These are phyloP conservation scores for Jatropha podagrica DNA, from an alignment of 441 rosid species.

Conservation along the genomic window DNA sequence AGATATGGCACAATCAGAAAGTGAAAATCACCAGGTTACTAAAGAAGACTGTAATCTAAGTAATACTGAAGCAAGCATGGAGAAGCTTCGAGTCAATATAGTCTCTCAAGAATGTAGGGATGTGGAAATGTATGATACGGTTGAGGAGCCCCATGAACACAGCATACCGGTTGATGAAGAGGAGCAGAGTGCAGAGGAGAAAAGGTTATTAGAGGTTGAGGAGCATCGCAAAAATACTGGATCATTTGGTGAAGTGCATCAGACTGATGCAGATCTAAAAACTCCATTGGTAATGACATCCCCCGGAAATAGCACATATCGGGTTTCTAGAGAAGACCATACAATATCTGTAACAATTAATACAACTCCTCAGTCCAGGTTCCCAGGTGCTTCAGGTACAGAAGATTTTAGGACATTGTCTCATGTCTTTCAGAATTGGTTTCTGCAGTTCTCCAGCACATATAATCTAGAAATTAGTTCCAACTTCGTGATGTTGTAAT, in stretches of 20 bases:
- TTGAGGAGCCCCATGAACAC: slow-evolving; percentile 27
- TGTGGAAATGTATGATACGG: slow-evolving; percentile 19
- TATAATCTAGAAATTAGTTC: background rate
- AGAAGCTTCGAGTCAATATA: slow-evolving; percentile 40
- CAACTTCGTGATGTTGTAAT: background rate
- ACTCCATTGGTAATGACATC: slow-evolving; percentile 22
- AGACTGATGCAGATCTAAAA: slow-evolving; percentile 21
- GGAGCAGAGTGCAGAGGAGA: slow-evolving; percentile 26
- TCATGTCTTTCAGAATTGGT: slow-evolving; percentile 1
- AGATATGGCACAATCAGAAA: slow-evolving; percentile 25
- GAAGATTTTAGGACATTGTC: slow-evolving; percentile 11
- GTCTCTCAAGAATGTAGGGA: slow-evolving; percentile 19
- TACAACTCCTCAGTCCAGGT: slow-evolving; percentile 38
- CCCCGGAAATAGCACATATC: slow-evolving; percentile 16
- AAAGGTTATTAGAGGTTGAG: slow-evolving; percentile 21
- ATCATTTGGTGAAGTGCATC: slow-evolving; percentile 30
- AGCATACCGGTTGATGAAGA: slow-evolving; percentile 28
- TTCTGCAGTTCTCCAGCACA: background rate
- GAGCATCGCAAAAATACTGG: slow-evolving; percentile 30
- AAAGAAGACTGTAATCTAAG: slow-evolving; percentile 24
- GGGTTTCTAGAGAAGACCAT: slow-evolving; percentile 25
- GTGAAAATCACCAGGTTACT: slow-evolving; percentile 22
- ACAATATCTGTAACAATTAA: slow-evolving; percentile 36
- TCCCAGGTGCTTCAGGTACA: slow-evolving; percentile 45
- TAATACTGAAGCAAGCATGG: slow-evolving; percentile 34